These are phyloP conservation scores for Meyerozyma elateridarum DNA, from an alignment of 1,139 yeast genomes.

Conservation along the genomic window DNA sequence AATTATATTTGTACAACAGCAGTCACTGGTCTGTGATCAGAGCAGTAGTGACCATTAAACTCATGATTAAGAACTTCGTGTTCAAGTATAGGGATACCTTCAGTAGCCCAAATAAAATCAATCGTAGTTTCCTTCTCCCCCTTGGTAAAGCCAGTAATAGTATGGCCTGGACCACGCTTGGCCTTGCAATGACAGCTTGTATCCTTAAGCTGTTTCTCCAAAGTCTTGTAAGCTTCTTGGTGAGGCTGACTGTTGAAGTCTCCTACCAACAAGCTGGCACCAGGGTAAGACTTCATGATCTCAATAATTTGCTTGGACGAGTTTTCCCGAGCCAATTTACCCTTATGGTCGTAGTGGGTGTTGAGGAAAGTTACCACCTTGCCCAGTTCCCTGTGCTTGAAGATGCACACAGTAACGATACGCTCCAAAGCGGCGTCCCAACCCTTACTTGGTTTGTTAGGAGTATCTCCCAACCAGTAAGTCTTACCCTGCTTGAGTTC, in stretches of 20 bases:
- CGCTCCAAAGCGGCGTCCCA: slow-evolving; percentile 24
- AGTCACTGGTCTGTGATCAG: slow-evolving; percentile 22
- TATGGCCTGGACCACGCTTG: slow-evolving; percentile 11
- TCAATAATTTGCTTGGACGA: slow-evolving; percentile 10
- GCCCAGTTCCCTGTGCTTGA: slow-evolving; percentile 8
- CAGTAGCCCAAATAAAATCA: slow-evolving; percentile 13
- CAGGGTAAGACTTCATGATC: slow-evolving; percentile 10
- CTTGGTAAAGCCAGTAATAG: slow-evolving; percentile 13
- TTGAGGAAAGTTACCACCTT: slow-evolving; percentile 11
- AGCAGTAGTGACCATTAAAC: slow-evolving; percentile 10
- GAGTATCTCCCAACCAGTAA: slow-evolving; percentile 45
- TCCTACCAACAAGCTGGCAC: slow-evolving; percentile 24
- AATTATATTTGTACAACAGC: slow-evolving; percentile 14
- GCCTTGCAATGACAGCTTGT: slow-evolving; percentile 9
- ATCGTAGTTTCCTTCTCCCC: slow-evolving; percentile 15
- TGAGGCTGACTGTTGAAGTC: slow-evolving; percentile 54
- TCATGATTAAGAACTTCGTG: slow-evolving; percentile 14
- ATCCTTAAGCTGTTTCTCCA: slow-evolving; percentile 9
- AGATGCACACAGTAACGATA: slow-evolving; percentile 17
- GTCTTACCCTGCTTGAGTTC: slow-evolving; percentile 27
- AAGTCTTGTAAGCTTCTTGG: slow-evolving; percentile 38
- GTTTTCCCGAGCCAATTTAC: slow-evolving; percentile 12
- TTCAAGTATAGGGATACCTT: slow-evolving; percentile 7
- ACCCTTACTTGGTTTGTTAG: slow-evolving; percentile 37
- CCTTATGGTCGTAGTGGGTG: slow-evolving; percentile 15